These are phyloP conservation scores for Phanerodontia chrysosporium DNA, from an alignment of 768 basidiomycete genomes.

Conservation along the genomic window DNA sequence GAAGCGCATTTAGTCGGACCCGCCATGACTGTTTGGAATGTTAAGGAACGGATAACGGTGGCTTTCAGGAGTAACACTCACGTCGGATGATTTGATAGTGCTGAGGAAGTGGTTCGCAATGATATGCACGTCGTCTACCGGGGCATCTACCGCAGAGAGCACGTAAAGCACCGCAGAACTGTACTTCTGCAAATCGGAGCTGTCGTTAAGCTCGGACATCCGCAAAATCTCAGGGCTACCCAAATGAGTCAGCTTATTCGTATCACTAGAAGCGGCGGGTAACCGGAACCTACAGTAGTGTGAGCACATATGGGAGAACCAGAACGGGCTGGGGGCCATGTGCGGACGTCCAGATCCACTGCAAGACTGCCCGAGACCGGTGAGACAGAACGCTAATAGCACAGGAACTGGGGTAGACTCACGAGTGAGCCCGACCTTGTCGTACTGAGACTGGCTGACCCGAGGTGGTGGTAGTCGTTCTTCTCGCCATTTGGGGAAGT, in stretches of 20 bases:
- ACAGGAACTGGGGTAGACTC: conserved; percentile 22
- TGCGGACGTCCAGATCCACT: conserved; percentile 77
- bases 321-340: conserved; percentile 72
- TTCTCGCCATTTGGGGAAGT: conserved; percentile 66
- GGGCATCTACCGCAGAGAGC: conserved; percentile 76
- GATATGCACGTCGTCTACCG: conserved; percentile 56
- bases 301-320: conserved; percentile 72
- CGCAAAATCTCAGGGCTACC: conserved; percentile 79
- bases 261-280: not conserved
- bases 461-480: conserved; percentile 82
- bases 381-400: not conserved
- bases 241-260: conserved; percentile 11
- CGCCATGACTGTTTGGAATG: conserved; percentile 69
- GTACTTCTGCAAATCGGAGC: conserved; percentile 74
- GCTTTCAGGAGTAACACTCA: conserved; percentile 30
- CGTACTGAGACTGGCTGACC: conserved; percentile 84
- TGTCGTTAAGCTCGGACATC: conserved; percentile 89
- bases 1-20: conserved; percentile 81
- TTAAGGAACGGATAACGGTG: not conserved
- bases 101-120: conserved; percentile 59
- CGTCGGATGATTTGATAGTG: conserved; percentile 76
- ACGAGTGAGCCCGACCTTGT: conserved; percentile 87
- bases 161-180: conserved; percentile 79
- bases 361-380: conserved; percentile 45
- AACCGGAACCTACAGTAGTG: conserved; percentile 57